Evolutionary conservation across 352 stramenopile species (phyloP), one percentile per base, ranked within the genome.

Genomic region (Phytopythium cucurbitacearum): DNA sequence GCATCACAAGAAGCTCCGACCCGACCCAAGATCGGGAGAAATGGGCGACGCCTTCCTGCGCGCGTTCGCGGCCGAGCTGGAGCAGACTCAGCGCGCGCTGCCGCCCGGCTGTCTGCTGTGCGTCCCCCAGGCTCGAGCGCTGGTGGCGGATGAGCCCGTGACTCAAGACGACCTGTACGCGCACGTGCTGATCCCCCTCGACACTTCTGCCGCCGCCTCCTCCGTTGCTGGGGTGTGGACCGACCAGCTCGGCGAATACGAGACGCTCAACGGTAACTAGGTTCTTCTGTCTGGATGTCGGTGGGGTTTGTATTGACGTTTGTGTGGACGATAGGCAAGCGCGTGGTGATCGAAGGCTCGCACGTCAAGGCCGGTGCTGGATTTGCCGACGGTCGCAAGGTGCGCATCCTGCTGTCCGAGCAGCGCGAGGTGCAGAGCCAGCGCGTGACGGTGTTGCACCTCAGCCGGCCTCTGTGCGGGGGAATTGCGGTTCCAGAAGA

Each of bases 361-460:
- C 70, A 88, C 46, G 61, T 92, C 11, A 56, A 74, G 40, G 85
- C 79, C 4, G 53, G 62, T 0, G 57, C 53, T 4, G 79, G 82
- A 8, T 90, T 90, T 62, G 50, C 47, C 1, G 77, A 80, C 28
- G 52, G 53, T 15, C 64, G 82, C 41, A 76, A 84, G 54, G 77
- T 92, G 21, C 69, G 82, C 28, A 88, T 92, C 45, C 53, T 92
- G 46, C 62, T 92, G 56, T 87, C 80, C 0, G 80, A 90, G 54
- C 65, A 73, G 48, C 71, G 65, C 13, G 71, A 80, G 49, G 60
- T 90, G 16, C 56, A 71, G 1, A 55, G 61, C 34, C 80, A 90
- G 56, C 53, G 72, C 21, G 61, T 90, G 49, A 85, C 69, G 16
- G 67, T 92, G 48, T 61, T 92, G 44, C 76, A 89, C 59, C 52